phyloP scores from a whole-genome alignment of 257 asterid genomes.

The Solanum verrucosum region DNA sequence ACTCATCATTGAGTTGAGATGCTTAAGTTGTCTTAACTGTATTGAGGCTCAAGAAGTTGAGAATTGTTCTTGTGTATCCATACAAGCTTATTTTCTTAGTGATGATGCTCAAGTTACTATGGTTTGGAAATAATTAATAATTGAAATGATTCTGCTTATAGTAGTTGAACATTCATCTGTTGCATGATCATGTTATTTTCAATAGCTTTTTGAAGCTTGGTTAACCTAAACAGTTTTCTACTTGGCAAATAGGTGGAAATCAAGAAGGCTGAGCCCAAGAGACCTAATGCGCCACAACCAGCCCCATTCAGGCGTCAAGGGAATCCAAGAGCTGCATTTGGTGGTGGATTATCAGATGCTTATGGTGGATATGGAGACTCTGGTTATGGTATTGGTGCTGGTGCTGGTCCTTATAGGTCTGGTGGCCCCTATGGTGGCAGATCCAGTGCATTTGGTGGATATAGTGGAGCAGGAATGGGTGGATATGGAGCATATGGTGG shows the following conservation, averaged over 20 bases:
- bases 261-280: constrained; percentile 65
- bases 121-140: neutral
- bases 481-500: constrained; percentile 36
- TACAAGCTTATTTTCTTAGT: neutral
- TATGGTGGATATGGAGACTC: constrained; percentile 34
- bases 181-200: neutral
- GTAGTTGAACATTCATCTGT: neutral
- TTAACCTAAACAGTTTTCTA: neutral
- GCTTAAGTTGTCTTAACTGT: neutral
- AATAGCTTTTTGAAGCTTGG: neutral
- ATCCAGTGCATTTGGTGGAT: constrained; percentile 2
- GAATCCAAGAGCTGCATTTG: constrained; percentile 8
- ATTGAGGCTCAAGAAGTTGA: neutral
- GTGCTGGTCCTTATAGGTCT: constrained; percentile 11
- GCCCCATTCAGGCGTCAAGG: constrained; percentile 11
- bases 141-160: neutral
- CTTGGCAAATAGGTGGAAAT: constrained; percentile 41
- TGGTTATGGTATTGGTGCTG: neutral
- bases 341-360: constrained; percentile 5
- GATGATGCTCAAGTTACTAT: neutral
- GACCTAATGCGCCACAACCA: constrained; percentile 27
- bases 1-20: neutral
- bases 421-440: constrained; percentile 18
- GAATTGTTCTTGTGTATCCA: neutral
- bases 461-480: constrained; percentile 4